A percentile compares a stretch with the other conserved stretches of the same genome.
Evolutionary conservation across 2,329 filamentous ascomycete species (phyloP).

Genomic region (Sporothrix protearum): DNA sequence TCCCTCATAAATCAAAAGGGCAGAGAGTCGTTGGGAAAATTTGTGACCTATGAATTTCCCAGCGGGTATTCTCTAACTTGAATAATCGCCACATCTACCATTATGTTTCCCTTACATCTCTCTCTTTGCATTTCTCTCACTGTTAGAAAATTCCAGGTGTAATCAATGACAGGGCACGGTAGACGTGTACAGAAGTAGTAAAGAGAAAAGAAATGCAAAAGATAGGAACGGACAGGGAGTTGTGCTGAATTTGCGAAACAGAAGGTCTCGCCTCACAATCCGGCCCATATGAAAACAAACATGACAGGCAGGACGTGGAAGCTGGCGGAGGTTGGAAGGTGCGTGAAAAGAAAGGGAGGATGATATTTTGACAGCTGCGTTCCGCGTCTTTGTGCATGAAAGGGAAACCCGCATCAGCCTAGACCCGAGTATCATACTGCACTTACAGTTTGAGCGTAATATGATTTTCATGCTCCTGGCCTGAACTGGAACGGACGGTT

Average conservation of each 20-base stretch:
- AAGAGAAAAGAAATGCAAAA: constrained; percentile 1
- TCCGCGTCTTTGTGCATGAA: not conserved
- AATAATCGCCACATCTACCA: no score
- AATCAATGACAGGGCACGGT: not conserved
- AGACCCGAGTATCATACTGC: not conserved
- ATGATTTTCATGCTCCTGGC: not conserved
- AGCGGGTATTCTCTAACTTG: no score
- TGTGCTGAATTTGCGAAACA: not conserved
- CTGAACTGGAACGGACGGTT: not conserved
- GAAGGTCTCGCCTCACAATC: not conserved
- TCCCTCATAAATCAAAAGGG: no score
- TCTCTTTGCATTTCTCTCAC: no score
- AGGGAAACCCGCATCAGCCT: not conserved
- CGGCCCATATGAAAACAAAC: not conserved
- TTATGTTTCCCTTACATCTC: no score
- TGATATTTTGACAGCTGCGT: not conserved
- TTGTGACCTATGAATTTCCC: no score
- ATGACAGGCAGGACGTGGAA: not conserved
- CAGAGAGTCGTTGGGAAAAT: no score
- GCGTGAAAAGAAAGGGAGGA: not conserved
- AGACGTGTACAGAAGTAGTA: not conserved
- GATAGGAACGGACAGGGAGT: not conserved
- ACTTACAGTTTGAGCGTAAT: not conserved
- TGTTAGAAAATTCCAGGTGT: no score
- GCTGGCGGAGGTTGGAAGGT: not conserved